Percentiles rank a stretch among this genome's conserved stretches.
These are phyloP conservation scores for Blepharisma japonicum DNA, from an alignment of 73 alveolate species.

Conservation along the genomic window DNA sequence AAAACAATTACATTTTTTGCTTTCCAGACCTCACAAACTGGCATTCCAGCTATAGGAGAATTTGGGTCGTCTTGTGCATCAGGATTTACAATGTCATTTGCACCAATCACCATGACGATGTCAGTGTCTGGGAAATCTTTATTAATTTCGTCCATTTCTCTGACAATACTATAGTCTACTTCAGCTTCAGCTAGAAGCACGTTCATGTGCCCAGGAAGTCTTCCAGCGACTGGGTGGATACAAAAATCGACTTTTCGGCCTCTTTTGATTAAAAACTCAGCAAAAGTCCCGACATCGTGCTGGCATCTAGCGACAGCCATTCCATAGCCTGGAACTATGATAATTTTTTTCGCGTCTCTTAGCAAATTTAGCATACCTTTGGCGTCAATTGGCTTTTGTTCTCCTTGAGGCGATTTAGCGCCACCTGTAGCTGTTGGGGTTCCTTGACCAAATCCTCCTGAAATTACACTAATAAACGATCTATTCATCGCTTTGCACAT, in stretches of 20 bases:
- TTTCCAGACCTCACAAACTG: conserved; percentile 73
- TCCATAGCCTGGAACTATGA: conserved; percentile 80
- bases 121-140: conserved; percentile 73
- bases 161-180: conserved; percentile 73
- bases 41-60: conserved; percentile 83
- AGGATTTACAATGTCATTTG: conserved; percentile 75
- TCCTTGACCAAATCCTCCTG: conserved; percentile 54
- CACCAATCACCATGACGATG: conserved; percentile 69
- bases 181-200: conserved; percentile 83
- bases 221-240: conserved; percentile 81
- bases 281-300: conserved; percentile 41
- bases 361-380: conserved; percentile 43
- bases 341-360: conserved; percentile 32
- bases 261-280: conserved; percentile 35
- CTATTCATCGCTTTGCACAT: conserved; percentile 87
- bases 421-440: conserved; percentile 27
- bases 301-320: conserved; percentile 79
- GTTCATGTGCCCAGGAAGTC: conserved; percentile 84
- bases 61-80: conserved; percentile 74
- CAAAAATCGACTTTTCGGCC: conserved; percentile 62
- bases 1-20: conserved; percentile 69
- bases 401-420: too few species aligned
- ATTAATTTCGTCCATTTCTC: conserved; percentile 81
- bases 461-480: conserved; percentile 44
- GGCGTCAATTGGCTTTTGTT: conserved; percentile 41